Evolutionary conservation across 176 grass and related monocot genomes (phyloP).

Genomic region (Tuctoria greenei): DNA sequence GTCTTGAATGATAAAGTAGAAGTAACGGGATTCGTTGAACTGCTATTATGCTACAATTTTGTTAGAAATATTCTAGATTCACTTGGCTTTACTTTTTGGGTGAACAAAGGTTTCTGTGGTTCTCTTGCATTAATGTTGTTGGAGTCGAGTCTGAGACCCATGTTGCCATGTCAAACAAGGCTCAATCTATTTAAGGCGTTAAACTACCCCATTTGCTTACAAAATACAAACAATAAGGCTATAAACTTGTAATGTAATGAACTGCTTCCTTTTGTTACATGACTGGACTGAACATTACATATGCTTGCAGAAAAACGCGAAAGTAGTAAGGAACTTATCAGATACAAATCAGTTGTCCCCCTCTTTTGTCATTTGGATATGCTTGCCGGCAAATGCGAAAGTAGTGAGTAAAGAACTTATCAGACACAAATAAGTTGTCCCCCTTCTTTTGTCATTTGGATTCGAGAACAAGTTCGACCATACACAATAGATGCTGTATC

Average conservation of each 20-base stretch:
- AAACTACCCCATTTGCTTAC: not conserved
- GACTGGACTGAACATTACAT: not conserved
- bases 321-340: not conserved
- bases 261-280: not conserved
- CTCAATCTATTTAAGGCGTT: slow-evolving; percentile 40
- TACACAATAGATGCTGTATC: slow-evolving; percentile 67
- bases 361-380: not conserved
- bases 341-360: not conserved
- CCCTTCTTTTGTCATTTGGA: not conserved
- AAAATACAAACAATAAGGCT: not conserved
- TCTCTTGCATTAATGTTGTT: slow-evolving; percentile 47
- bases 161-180: slow-evolving; percentile 55
- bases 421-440: not conserved
- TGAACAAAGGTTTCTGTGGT: not conserved
- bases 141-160: slow-evolving; percentile 51
- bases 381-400: not conserved
- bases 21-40: not conserved
- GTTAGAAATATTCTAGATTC: slow-evolving; percentile 14
- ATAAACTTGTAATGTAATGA: not conserved
- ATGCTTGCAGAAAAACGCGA: not conserved
- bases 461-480: not conserved
- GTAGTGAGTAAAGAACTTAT: not conserved
- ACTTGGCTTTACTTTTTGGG: not conserved
- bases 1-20: not conserved
- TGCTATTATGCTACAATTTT: slow-evolving; percentile 6